Evolutionary conservation across 2,329 filamentous ascomycete species (phyloP), one percentile per base, ranked within the genome.

Genomic region (Ciborinia camelliae): DNA sequence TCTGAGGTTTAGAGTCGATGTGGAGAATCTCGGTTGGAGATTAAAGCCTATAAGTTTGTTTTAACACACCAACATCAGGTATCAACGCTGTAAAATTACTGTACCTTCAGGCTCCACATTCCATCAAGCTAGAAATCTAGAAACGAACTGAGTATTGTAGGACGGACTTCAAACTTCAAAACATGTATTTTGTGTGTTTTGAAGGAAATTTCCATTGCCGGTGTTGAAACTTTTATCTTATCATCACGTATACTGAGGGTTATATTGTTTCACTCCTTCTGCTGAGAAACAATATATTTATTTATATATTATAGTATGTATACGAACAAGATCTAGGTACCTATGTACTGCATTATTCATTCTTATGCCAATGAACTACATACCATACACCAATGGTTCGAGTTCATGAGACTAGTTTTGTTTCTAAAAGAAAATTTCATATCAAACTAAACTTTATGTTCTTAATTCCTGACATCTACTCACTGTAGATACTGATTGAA

Each of bases 21-120:
- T 58, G 54, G 54, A 58, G 39, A 45, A 5, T 23, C 9, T 45
- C 20, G 54, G 18, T 23, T 58, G 28, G 52, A 45, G 54, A 58
- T 45, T 58, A 23, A 45, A 47, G 18, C 14, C 20, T n/a, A 10
- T 6, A 58, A 47, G 41, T 18, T 23, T 30, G 28, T 26, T 28
- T 32, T 47, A 23, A 58, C 28, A 41, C 54, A 23, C 39, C 7
- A 35, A 35, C 12, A 35, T 23, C 54, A 45, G 39, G 18, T 28
- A 57, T 43, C 8, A 58, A 18, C 41, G 28, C 26, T 58, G 30
- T 45, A 58, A n/a, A 9, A 30, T 23, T 45, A 45, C 28, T 45
- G 28, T 15, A 26, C 18, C 20, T 32, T 10, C 9, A 32, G 39
- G 39, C 4, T 47, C 41, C 41, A 47, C 14, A 47, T 47, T 5